Percentiles rank a stretch among this genome's conserved stretches.
Conservation (phyloP, 2,329 filamentous ascomycete species). For the Cladosporium sp. region DNA sequence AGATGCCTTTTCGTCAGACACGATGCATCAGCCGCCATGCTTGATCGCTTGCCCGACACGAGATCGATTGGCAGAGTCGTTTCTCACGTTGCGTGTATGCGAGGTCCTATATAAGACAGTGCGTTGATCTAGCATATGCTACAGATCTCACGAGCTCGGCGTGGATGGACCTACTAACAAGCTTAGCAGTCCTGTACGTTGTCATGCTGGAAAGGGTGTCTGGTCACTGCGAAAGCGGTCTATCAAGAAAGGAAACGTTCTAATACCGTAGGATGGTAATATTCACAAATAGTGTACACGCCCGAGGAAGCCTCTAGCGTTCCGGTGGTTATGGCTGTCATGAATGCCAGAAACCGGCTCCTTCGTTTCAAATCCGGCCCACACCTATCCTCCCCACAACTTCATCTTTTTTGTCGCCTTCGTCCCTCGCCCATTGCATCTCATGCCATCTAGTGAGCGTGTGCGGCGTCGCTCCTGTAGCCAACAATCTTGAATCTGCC, state of each 20-base stretch:
- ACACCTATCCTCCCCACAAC: neutral
- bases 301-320: conserved; percentile 9
- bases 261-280: conserved; percentile 12
- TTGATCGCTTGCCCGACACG: too few relatives aligned
- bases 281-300: conserved; percentile 13
- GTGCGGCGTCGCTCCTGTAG: conserved; percentile 51
- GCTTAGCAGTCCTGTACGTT: too few relatives aligned
- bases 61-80: too few relatives aligned
- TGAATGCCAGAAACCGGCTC: neutral
- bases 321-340: neutral
- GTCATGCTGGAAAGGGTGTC: too few relatives aligned
- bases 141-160: too few relatives aligned
- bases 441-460: conserved; percentile 13
- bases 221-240: neutral
- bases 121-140: too few relatives aligned
- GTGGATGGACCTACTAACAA: too few relatives aligned
- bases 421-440: neutral
- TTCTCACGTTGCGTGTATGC: too few relatives aligned
- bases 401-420: neutral
- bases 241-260: conserved; percentile 7
- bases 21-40: too few relatives aligned
- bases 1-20: too few relatives aligned
- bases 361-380: neutral
- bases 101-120: too few relatives aligned
- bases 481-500: conserved; percentile 93